Conservation (phyloP, 2,329 filamentous ascomycete genomes). For the Ascochyta clinopodiicola region DNA sequence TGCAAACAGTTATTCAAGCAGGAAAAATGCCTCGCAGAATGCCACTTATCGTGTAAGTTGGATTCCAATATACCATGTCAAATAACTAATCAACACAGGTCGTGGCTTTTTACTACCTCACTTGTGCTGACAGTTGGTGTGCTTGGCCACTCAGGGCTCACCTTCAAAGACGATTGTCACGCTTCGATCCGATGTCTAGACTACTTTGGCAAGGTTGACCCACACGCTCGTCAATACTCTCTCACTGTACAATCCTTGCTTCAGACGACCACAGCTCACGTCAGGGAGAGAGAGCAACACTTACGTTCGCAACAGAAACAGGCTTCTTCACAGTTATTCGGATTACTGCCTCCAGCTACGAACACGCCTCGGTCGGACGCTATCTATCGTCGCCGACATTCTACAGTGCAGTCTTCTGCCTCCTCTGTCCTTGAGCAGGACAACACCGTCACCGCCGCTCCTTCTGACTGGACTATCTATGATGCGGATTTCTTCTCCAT, state of each 20-base stretch:
- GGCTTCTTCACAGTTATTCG: conserved; percentile 40
- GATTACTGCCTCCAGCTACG: conserved; percentile 27
- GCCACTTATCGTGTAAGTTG: conserved; percentile 41
- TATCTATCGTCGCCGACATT: conserved; percentile 1
- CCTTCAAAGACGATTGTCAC: conserved; percentile 30
- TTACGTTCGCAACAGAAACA: conserved; percentile 35
- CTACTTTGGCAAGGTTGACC: conserved; percentile 36
- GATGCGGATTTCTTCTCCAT: conserved; percentile 42
- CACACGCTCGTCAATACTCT: conserved; percentile 41
- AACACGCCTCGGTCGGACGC: conserved; percentile 1
- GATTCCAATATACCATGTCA: background rate
- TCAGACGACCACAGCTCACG: conserved; percentile 33
- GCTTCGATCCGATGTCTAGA: conserved; percentile 34
- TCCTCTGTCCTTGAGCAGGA: conserved; percentile 14
- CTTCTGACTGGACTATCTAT: conserved; percentile 41
- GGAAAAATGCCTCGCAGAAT: conserved; percentile 35
- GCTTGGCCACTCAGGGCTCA: conserved; percentile 31
- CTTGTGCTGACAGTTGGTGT: conserved; percentile 38
- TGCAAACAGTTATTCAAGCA: conserved; percentile 27
- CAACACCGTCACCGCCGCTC: conserved; percentile 11
- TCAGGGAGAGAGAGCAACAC: conserved; percentile 32
- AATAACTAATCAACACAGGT: conserved; percentile 20
- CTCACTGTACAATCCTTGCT: conserved; percentile 35
- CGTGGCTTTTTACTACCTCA: conserved; percentile 42
- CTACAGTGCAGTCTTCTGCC: conserved; percentile 3